Evolutionary conservation across 805 yeast species (phyloP).

Genomic region (Metschnikowia reukaufii): DNA sequence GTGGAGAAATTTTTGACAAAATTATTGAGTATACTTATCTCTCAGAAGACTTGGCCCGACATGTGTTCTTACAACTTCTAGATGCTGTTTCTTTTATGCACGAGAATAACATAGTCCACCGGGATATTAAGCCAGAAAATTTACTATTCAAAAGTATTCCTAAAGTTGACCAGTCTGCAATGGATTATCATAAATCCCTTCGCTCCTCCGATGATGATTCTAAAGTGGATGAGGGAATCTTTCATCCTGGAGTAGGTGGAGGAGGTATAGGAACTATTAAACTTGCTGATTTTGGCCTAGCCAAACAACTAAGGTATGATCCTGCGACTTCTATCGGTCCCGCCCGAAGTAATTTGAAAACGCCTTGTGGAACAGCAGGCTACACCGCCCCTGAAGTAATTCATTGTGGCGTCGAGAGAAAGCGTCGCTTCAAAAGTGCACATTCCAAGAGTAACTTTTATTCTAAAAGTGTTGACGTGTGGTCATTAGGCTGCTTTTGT

Average conservation of each 20-base stretch:
- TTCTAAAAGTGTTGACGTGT: slow-evolving; percentile 94
- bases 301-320: slow-evolving; percentile 84
- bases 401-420: slow-evolving; percentile 65
- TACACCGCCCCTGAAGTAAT: slow-evolving; percentile 99
- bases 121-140: slow-evolving; percentile 84
- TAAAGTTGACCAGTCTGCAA: slow-evolving; percentile 42
- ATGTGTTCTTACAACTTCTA: slow-evolving; percentile 62
- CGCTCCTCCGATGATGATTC: slow-evolving; percentile 68
- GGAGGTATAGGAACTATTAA: slow-evolving; percentile 90
- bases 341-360: slow-evolving; percentile 62
- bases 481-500: slow-evolving; percentile 97
- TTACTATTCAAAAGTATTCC: slow-evolving; percentile 62
- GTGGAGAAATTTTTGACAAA: slow-evolving; percentile 74
- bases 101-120: slow-evolving; percentile 74
- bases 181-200: slow-evolving; percentile 35
- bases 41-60: slow-evolving; percentile 63
- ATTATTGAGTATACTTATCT: slow-evolving; percentile 67
- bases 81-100: slow-evolving; percentile 68
- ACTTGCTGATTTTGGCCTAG: slow-evolving; percentile 92
- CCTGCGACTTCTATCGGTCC: slow-evolving; percentile 9
- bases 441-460: slow-evolving; percentile 38
- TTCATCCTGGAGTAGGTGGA: slow-evolving; percentile 78
- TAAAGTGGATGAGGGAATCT: slow-evolving; percentile 86
- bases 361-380: slow-evolving; percentile 99
- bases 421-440: slow-evolving; percentile 17